Evolutionary conservation across 2,329 filamentous ascomycete genomes (phyloP), one percentile per base, ranked within the genome.

Genomic region (Neofusicoccum laricinum): DNA sequence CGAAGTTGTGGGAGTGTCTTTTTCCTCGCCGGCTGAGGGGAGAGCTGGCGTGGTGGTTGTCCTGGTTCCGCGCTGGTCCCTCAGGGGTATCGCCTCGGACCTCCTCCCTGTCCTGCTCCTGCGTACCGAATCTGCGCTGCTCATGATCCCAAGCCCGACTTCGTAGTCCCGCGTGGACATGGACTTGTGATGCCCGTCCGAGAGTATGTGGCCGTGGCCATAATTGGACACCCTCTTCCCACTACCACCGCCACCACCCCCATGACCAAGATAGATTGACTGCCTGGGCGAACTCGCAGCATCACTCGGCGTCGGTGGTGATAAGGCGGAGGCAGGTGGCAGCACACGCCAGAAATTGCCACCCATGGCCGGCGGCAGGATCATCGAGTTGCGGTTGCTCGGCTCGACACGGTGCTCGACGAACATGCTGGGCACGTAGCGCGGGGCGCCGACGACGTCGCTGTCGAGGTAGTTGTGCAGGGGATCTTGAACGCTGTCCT

Each of bases 391-490:
- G n/a, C 65, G 63, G 3, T 62, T 61, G 15, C 50, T 21, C 17
- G 64, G 43, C 15, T 63, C 57, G 7, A 49, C 61, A 14, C 30
- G 50, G 14, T 49, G 61, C 19, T 64, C 61, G 10, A 62, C 46
- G 40, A 64, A 66, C 34, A 66, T 51, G 45, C 59, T 63, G 8
- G 64, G 64, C 12, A 66, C 41, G 10, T 30, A 62, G 19, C 48
- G 46, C 19, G 32, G 58, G 25, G 45, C 30, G 2, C 17, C 45
- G 5, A 38, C 32, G 15, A 12, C 19, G 12, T 65, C 57, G 15
- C 17, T 57, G 1, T 65, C 55, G 19, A 65, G 49, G 34, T 61
- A 65, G 4, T 34, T 45, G 41, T 53, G 46, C 3, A 65, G 41
- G 11, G 46, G 63, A 17, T 64, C 63, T 17, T 49, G 46, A 10